These are phyloP conservation scores for Aspergillus caelatus DNA, from an alignment of 2,329 filamentous ascomycete genomes.

Conservation along the genomic window DNA sequence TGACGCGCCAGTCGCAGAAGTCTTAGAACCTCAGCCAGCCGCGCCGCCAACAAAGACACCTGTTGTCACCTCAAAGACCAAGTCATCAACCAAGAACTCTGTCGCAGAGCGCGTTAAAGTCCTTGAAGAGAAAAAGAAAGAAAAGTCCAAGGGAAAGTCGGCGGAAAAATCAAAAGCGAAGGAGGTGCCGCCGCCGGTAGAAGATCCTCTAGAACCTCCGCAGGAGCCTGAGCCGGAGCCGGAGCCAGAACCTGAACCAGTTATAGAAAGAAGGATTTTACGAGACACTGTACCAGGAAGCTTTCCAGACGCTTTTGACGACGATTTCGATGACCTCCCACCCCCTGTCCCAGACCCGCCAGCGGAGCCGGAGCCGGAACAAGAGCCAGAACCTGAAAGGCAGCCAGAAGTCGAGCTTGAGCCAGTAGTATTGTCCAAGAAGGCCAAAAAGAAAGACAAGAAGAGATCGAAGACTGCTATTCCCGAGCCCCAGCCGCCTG, in stretches of 20 bases:
- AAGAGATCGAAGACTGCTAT: conserved; percentile 18
- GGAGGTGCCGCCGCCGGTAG: conserved; percentile 14
- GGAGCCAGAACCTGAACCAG: conserved; percentile 28
- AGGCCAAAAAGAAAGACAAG: conserved; percentile 26
- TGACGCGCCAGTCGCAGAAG: conserved; percentile 38
- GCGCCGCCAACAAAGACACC: conserved; percentile 45
- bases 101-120: conserved; percentile 58
- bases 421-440: conserved; percentile 31
- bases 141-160: conserved; percentile 38
- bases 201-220: conserved; percentile 20
- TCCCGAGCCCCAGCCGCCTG: conserved; percentile 21
- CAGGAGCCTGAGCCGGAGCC: conserved; percentile 17
- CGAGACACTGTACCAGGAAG: conserved; percentile 57
- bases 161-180: conserved; percentile 32
- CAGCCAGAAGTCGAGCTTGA: conserved; percentile 37
- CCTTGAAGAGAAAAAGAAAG: conserved; percentile 46
- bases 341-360: conserved; percentile 26
- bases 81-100: conserved; percentile 46
- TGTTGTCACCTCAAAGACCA: conserved; percentile 39
- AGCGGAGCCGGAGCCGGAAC: conserved; percentile 25
- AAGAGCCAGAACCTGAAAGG: conserved; percentile 25
- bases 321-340: conserved; percentile 38
- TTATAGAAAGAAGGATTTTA: conserved; percentile 39
- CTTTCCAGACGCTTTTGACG: conserved; percentile 58
- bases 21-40: conserved; percentile 42